Conservation (phyloP, 2,329 filamentous ascomycete genomes). For the Nectriaceae sp. region DNA sequence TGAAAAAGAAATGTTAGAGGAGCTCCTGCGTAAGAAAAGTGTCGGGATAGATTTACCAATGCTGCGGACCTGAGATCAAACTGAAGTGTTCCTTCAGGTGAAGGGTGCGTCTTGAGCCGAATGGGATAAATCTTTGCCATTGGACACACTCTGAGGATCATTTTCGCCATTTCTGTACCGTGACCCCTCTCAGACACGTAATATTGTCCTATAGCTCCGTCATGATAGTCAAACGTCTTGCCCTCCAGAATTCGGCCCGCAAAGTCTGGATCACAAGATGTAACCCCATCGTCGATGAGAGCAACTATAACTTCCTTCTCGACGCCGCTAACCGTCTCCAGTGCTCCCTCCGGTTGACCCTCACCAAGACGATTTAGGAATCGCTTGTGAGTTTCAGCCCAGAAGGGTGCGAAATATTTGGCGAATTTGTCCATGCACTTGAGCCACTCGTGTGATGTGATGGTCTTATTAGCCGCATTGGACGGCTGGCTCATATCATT, state of each 20-base stretch:
- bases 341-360: no score
- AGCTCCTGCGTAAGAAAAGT: no score
- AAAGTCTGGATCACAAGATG: slow-evolving; percentile 1
- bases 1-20: no score
- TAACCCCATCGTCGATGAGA: slow-evolving; percentile 9
- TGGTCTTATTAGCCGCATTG: no score
- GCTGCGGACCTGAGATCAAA: slow-evolving; percentile 11
- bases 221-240: slow-evolving; percentile 10
- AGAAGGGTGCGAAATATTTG: background rate
- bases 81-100: background rate
- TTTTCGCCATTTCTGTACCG: slow-evolving; percentile 27
- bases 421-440: slow-evolving; percentile 7
- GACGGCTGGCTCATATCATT: no score
- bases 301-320: slow-evolving; percentile 9
- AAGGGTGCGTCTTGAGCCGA: slow-evolving; percentile 18
- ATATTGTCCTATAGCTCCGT: slow-evolving; percentile 2
- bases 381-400: background rate
- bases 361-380: no score
- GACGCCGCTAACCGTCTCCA: background rate
- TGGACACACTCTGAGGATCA: slow-evolving; percentile 24
- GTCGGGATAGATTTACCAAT: slow-evolving; percentile 3
- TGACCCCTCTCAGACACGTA: slow-evolving; percentile 16
- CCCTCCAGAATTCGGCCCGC: slow-evolving; percentile 3
- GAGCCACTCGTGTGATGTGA: slow-evolving; percentile 7
- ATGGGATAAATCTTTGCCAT: slow-evolving; percentile 28